Evolutionary conservation across 495 filamentous ascomycete species (phyloP).

Genomic region (Xeromyces bisporus): DNA sequence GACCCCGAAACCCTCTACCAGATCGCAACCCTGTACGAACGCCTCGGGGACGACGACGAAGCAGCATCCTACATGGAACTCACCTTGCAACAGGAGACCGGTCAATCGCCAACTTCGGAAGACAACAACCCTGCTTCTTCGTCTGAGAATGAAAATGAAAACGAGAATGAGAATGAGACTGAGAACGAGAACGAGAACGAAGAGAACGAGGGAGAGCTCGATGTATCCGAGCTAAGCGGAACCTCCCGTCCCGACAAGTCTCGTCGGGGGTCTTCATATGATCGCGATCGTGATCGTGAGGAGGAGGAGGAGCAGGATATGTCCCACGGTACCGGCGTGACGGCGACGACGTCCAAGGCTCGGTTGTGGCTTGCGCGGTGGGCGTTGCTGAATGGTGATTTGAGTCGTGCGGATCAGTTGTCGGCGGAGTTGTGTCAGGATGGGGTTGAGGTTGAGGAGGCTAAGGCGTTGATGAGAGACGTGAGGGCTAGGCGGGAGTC

Average conservation of each 20-base stretch:
- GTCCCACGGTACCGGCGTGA: constrained; percentile 54
- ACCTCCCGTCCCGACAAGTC: background rate
- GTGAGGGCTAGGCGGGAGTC: constrained; percentile 62
- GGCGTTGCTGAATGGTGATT: constrained; percentile 58
- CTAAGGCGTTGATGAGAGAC: constrained; percentile 86
- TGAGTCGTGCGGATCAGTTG: constrained; percentile 57
- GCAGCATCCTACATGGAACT: constrained; percentile 89
- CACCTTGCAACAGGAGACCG: constrained; percentile 66
- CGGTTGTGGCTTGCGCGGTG: constrained; percentile 84
- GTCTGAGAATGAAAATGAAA: constrained; percentile 29
- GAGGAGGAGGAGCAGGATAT: constrained; percentile 33
- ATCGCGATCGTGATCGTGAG: too few species aligned
- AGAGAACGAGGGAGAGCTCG: too few species aligned
- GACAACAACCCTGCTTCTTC: too few species aligned
- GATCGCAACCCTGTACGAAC: constrained; percentile 80
- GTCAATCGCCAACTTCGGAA: constrained; percentile 26
- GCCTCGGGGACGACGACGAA: constrained; percentile 54
- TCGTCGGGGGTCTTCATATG: background rate
- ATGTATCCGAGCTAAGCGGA: background rate
- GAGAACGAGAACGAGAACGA: too few species aligned
- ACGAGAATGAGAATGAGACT: constrained; percentile 18
- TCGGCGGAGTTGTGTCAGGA: constrained; percentile 89
- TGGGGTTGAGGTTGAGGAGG: constrained; percentile 94
- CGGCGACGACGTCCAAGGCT: constrained; percentile 75
- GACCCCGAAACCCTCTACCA: constrained; percentile 83